A percentile compares a stretch with the other conserved stretches of the same genome.
phyloP scores from a whole-genome alignment of 805 yeast species.

The Ogataea zsoltii region DNA sequence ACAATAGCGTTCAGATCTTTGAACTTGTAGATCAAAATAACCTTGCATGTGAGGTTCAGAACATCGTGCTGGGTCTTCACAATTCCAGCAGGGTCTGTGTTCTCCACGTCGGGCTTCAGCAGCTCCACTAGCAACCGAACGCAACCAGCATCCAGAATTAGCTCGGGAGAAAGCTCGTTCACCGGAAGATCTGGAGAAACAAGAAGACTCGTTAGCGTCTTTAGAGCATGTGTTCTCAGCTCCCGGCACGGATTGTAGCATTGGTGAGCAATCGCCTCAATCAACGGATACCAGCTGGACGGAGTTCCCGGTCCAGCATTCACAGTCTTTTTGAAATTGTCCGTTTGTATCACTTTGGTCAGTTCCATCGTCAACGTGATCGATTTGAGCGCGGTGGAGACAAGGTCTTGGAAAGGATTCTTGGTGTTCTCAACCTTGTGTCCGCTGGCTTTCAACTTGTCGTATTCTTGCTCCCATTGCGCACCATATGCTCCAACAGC shows the following conservation, averaged over 20 bases:
- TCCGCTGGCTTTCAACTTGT: conserved; percentile 43
- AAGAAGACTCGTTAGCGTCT: conserved; percentile 54
- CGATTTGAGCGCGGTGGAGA: conserved; percentile 60
- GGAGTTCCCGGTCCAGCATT: conserved; percentile 35
- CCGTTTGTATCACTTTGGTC: conserved; percentile 36
- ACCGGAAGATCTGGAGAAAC: conserved; percentile 41
- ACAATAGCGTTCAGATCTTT: conserved; percentile 26
- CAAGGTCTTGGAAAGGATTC: conserved; percentile 53
- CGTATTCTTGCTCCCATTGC: conserved; percentile 69
- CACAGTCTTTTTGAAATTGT: conserved; percentile 32
- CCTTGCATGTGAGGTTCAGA: conserved; percentile 64
- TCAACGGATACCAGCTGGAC: conserved; percentile 53
- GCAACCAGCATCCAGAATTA: conserved; percentile 71
- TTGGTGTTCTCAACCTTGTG: conserved; percentile 41
- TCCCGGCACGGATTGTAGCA: conserved; percentile 87
- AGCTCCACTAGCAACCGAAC: conserved; percentile 71
- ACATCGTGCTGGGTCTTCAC: conserved; percentile 66
- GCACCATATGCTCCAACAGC: conserved; percentile 81
- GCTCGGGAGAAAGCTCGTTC: conserved; percentile 43
- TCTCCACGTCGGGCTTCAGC: conserved; percentile 61
- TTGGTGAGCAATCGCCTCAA: conserved; percentile 85
- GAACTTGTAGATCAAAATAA: conserved; percentile 36
- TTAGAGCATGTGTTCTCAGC: conserved; percentile 65
- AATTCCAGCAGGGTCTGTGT: conserved; percentile 65
- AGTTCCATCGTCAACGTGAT: conserved; percentile 60